Evolutionary conservation across 352 stramenopile species (phyloP).

Genomic region (Phytophthora vignae): DNA sequence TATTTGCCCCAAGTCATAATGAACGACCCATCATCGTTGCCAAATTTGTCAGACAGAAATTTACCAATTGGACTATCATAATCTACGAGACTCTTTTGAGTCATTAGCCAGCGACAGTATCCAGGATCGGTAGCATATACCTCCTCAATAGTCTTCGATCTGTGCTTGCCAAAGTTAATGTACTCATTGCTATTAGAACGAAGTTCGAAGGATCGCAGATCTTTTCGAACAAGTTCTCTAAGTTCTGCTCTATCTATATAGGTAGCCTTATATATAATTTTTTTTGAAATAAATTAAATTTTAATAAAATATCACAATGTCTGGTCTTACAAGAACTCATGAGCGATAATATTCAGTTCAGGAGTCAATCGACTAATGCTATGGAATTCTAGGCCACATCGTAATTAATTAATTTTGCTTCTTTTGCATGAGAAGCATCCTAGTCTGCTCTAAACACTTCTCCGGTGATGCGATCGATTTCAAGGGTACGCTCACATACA

Average conservation of each 20-base stretch:
- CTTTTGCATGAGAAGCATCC: too few relatives aligned
- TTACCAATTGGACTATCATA: conserved; percentile 8
- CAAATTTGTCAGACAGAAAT: not conserved
- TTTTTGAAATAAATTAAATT: not conserved
- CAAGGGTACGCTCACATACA: conserved; percentile 10
- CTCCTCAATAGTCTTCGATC: conserved; percentile 13
- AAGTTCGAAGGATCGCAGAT: too few relatives aligned
- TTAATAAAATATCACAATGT: not conserved
- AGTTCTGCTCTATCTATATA: too few relatives aligned
- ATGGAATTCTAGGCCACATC: too few relatives aligned
- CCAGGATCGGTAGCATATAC: conserved; percentile 1
- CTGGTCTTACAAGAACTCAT: conserved; percentile 6
- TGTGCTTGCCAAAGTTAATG: conserved; percentile 20
- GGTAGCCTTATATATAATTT: not conserved
- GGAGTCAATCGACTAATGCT: too few relatives aligned
- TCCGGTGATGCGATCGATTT: not conserved
- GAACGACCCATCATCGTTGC: not conserved
- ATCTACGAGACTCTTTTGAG: conserved; percentile 15
- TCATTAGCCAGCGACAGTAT: conserved; percentile 15
- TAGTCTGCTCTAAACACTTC: too few relatives aligned
- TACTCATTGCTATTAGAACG: conserved; percentile 14
- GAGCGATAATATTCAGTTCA: too few relatives aligned
- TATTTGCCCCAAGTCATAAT: not conserved
- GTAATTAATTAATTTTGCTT: too few relatives aligned
- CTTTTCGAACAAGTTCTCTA: too few relatives aligned